A percentile compares a stretch with the other conserved stretches of the same genome.
These are phyloP conservation scores for Penicillium occitanis DNA, from an alignment of 2,329 filamentous ascomycete species.

Conservation along the genomic window DNA sequence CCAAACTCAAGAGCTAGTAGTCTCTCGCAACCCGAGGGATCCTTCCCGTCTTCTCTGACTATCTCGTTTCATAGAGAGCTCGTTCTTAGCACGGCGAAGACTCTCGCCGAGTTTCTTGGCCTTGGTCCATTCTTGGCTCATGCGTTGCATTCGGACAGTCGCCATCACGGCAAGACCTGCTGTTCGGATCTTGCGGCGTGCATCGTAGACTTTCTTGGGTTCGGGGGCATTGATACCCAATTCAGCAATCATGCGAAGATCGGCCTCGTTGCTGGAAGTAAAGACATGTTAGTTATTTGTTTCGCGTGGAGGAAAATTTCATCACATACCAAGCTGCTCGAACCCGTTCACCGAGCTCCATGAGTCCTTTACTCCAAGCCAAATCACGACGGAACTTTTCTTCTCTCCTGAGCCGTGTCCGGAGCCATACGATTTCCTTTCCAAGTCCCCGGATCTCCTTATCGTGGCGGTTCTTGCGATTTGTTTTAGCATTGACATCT, in stretches of 20 bases:
- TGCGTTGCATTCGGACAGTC: slow-evolving; percentile 46
- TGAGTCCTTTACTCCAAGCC: slow-evolving; percentile 82
- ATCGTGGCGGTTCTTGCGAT: slow-evolving; percentile 50
- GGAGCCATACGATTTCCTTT: slow-evolving; percentile 89
- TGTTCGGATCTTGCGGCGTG: slow-evolving; percentile 44
- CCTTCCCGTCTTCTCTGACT: slow-evolving; percentile 14
- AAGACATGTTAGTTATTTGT: slow-evolving; percentile 11
- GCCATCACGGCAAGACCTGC: slow-evolving; percentile 47
- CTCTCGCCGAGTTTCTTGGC: slow-evolving; percentile 46
- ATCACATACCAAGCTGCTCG: slow-evolving; percentile 72
- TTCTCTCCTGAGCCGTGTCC: slow-evolving; percentile 77
- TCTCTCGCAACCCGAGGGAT: slow-evolving; percentile 1
- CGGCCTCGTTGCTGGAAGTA: slow-evolving; percentile 75
- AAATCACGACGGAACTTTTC: slow-evolving; percentile 75
- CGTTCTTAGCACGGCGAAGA: slow-evolving; percentile 44
- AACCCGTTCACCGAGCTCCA: slow-evolving; percentile 71
- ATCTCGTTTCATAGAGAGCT: slow-evolving; percentile 31
- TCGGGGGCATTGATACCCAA: slow-evolving; percentile 66
- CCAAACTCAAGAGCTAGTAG: background rate
- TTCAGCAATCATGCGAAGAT: slow-evolving; percentile 78
- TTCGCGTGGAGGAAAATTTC: background rate
- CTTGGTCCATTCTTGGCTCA: slow-evolving; percentile 47
- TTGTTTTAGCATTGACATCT: slow-evolving; percentile 41
- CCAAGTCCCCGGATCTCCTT: slow-evolving; percentile 76
- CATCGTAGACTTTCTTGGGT: slow-evolving; percentile 32